These are phyloP conservation scores for Cardamine resedifolia DNA, from an alignment of 345 rosid genomes.

Conservation along the genomic window DNA sequence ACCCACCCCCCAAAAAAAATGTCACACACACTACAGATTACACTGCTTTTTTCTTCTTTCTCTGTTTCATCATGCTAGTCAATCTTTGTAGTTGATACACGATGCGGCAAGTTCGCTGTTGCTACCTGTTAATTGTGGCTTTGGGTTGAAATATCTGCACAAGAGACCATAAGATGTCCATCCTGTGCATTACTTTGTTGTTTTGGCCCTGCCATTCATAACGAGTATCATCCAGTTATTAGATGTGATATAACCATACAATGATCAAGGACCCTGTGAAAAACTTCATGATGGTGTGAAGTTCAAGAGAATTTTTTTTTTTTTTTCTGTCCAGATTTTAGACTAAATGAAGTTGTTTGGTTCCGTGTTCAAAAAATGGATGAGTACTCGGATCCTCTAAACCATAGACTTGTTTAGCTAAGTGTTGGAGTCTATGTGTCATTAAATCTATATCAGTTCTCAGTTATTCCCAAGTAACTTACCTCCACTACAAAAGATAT, in stretches of 20 bases:
- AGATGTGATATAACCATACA: background rate
- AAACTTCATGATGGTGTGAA: background rate
- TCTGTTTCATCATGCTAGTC: background rate
- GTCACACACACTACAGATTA: background rate
- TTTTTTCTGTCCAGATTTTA: background rate
- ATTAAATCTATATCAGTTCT: background rate
- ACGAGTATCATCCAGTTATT: background rate
- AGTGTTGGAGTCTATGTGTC: too few species aligned
- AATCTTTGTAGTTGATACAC: background rate
- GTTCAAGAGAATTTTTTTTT: background rate
- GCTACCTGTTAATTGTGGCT: slow-evolving; percentile 6
- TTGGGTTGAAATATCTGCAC: slow-evolving; percentile 25
- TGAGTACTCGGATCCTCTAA: too few species aligned
- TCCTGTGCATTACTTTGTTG: slow-evolving; percentile 5
- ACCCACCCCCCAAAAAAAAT: background rate
- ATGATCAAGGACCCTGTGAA: background rate
- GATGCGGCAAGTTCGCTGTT: background rate
- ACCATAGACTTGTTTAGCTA: too few species aligned
- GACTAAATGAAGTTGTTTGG: background rate
- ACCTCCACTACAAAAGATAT: slow-evolving; percentile 93
- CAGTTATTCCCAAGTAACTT: background rate
- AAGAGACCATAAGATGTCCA: slow-evolving; percentile 21
- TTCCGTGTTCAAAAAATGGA: too few species aligned
- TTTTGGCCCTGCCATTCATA: slow-evolving; percentile 11
- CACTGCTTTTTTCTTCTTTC: background rate